A percentile compares a stretch with the other conserved stretches of the same genome.
phyloP scores from a whole-genome alignment of 2,329 filamentous ascomycete genomes.

The Sarocladium oryzae region DNA sequence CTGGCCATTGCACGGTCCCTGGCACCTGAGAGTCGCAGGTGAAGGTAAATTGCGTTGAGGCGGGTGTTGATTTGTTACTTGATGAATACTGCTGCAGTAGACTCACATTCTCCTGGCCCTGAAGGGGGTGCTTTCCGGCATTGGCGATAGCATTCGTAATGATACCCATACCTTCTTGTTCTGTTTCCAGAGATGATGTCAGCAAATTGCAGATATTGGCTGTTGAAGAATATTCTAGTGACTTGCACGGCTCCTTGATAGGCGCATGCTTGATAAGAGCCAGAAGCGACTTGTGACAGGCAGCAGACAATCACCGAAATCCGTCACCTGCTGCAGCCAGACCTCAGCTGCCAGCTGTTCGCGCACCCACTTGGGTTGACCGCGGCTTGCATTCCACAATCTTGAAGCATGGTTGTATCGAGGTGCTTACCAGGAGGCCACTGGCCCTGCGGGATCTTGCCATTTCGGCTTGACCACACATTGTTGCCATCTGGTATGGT shows the following conservation, averaged over 20 bases:
- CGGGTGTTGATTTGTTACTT: slow-evolving; percentile 53
- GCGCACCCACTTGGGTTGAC: neutral
- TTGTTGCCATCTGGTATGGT: slow-evolving; percentile 52
- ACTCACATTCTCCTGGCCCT: slow-evolving; percentile 72
- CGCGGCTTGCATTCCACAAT: neutral
- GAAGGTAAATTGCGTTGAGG: slow-evolving; percentile 90
- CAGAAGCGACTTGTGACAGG: neutral
- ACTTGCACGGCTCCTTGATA: neutral
- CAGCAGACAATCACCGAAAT: neutral
- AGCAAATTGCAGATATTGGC: neutral
- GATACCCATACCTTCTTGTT: slow-evolving; percentile 59
- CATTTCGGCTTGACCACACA: slow-evolving; percentile 35
- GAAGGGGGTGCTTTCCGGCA: slow-evolving; percentile 64
- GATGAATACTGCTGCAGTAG: slow-evolving; percentile 63
- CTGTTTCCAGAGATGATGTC: neutral
- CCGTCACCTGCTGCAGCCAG: neutral
- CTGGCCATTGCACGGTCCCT: slow-evolving; percentile 70
- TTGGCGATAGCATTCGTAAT: slow-evolving; percentile 91
- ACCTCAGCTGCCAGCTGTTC: neutral
- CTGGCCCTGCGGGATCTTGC: slow-evolving; percentile 11
- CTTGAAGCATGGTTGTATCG: slow-evolving; percentile 3
- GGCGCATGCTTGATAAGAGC: neutral
- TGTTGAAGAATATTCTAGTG: neutral
- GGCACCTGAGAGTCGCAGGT: slow-evolving; percentile 88
- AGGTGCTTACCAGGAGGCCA: slow-evolving; percentile 38